Conservation (phyloP, 306 rosid genomes). For the Chamaecrista fasciculata region DNA sequence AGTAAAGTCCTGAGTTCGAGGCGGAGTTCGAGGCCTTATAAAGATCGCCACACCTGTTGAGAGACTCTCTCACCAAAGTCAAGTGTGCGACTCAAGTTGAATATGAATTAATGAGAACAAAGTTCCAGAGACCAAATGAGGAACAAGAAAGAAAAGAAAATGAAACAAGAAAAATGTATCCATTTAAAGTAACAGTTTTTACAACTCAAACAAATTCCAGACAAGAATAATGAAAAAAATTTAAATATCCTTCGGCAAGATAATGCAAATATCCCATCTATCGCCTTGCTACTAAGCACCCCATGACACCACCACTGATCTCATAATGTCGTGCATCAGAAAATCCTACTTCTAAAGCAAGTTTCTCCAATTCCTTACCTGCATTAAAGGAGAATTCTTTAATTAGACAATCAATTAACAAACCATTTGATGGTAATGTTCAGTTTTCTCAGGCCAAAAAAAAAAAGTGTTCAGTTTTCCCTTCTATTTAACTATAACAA, state of each 20-base stretch:
- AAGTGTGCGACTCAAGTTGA: no score
- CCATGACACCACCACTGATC: constrained; percentile 86
- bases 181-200: no score
- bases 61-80: no score
- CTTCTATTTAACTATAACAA: not conserved
- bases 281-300: constrained; percentile 74
- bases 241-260: not conserved
- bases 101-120: no score
- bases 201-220: constrained; percentile 18
- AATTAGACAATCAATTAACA: constrained; percentile 25
- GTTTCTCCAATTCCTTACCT: constrained; percentile 81
- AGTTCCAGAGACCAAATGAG: no score
- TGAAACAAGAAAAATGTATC: no score
- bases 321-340: constrained; percentile 71
- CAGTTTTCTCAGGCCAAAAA: not conserved
- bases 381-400: constrained; percentile 34
- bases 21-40: no score
- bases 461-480: not conserved
- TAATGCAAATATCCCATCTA: constrained; percentile 27
- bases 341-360: constrained; percentile 81
- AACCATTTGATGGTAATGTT: constrained; percentile 13
- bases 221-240: not conserved
- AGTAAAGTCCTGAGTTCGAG: no score
- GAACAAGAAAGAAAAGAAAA: no score
- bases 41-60: no score